Evolutionary conservation across 202 grass and related monocot species (phyloP), one percentile per base, ranked within the genome.

Genomic region (Tripidium arundinaceum): DNA sequence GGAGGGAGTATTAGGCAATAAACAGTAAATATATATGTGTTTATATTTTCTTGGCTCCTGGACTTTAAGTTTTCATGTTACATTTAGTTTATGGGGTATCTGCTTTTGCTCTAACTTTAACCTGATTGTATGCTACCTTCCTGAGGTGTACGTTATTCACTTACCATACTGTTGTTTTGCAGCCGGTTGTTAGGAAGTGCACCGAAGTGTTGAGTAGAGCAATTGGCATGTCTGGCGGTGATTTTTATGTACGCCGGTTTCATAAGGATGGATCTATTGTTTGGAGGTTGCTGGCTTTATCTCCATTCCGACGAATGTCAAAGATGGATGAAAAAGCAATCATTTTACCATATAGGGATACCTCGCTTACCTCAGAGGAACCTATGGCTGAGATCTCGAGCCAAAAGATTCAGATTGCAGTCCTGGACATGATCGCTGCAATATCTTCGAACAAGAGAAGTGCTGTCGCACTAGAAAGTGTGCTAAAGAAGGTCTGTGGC

Each of bases 361-460:
- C 77, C 50, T 90, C 87, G 6, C 57, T 73, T 49, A 87, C 83
- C 15, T 84, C 83, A 45, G 83, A 91, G 76, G 89, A 89, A 77
- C 90, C 92, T 59, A 91, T 98, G 82, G 86, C 95, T 63, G 95
- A 98, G 86, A 88, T 91, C 60, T 98, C 95, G 65, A 92, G 79
- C 80, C 90, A 91, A 83, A 98, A 98, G 79, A 91, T 98, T 79
- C 95, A 94, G 81, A 79, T 52, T 36, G 84, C 95, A 74, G 88
- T 98, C 57, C 33, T 98, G 66, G 90, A 93, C 28, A 93, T 98
- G 95, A 88, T 98, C 4, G 39, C 84, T 43, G 83, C 82, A 83
- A 71, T 98, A 79, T 89, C 90, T 43, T 91, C 78, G 4, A 70
- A 86, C 79, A 93, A 91, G 68, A 82, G 86, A 68, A 94, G 86